A percentile compares a stretch with the other conserved stretches of the same genome.
phyloP scores from a whole-genome alignment of 2,329 filamentous ascomycete genomes.

The Arthrocladium fulminans region DNA sequence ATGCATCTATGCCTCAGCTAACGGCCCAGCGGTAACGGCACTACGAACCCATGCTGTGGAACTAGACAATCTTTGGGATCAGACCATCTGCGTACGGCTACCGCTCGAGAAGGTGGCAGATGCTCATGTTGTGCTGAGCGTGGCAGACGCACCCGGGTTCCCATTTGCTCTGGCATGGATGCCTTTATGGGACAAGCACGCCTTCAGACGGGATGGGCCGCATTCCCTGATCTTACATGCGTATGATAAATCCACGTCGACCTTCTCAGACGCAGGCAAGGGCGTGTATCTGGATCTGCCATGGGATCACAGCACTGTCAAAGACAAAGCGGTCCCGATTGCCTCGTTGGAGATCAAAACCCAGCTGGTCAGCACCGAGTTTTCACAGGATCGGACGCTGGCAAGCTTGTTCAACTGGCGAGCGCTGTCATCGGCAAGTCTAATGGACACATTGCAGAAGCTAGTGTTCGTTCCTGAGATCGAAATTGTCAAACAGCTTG shows the following conservation, averaged over 20 bases:
- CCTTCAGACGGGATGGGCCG: conserved; percentile 77
- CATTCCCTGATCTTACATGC: conserved; percentile 79
- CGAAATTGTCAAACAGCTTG: conserved; percentile 89
- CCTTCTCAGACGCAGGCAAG: conserved; percentile 54
- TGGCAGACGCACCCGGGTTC: conserved; percentile 75
- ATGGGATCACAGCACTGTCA: conserved; percentile 47
- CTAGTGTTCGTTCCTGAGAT: conserved; percentile 93
- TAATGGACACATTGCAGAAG: conserved; percentile 67
- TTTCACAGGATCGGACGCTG: conserved; percentile 84
- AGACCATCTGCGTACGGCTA: conserved; percentile 75
- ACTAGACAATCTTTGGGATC: conserved; percentile 73
- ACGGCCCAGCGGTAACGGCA: conserved; percentile 65
- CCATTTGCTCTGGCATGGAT: conserved; percentile 90
- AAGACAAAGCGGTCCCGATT: conserved; percentile 55
- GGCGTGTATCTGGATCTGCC: conserved; percentile 80
- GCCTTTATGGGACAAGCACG: conserved; percentile 84
- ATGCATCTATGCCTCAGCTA: conserved; percentile 81
- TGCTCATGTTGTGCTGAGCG: conserved; percentile 79
- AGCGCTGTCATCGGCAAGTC: conserved; percentile 60
- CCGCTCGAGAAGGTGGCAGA: conserved; percentile 69
- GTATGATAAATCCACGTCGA: conserved; percentile 82
- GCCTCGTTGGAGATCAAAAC: conserved; percentile 72
- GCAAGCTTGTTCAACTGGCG: conserved; percentile 81
- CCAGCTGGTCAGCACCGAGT: conserved; percentile 86
- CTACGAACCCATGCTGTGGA: conserved; percentile 81